These are phyloP conservation scores for Paraleonurus japonicus DNA, from an alignment of 257 asterid genomes.

Conservation along the genomic window DNA sequence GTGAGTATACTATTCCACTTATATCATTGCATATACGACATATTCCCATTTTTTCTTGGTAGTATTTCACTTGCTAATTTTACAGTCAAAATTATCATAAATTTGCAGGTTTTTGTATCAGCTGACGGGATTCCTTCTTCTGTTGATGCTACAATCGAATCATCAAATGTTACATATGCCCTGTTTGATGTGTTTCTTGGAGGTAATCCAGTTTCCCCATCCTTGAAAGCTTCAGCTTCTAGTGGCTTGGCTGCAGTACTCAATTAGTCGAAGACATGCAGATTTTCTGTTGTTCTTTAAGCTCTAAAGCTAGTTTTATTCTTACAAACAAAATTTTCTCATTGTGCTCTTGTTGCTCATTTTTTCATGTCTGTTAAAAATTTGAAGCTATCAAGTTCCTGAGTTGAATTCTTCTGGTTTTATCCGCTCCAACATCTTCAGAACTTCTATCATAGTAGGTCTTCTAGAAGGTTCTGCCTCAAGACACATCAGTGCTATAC, in stretches of 20 bases:
- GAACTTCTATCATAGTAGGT: constrained; percentile 78
- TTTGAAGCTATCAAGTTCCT: constrained; percentile 23
- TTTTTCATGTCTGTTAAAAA: background rate
- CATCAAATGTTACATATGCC: constrained; percentile 67
- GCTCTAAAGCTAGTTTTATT: constrained; percentile 21
- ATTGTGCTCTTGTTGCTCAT: background rate
- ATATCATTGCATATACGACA: background rate
- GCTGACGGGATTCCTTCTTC: constrained; percentile 60
- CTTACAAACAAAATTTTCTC: background rate
- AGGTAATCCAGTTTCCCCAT: constrained; percentile 71
- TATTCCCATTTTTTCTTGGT: background rate
- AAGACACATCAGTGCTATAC: constrained; percentile 67
- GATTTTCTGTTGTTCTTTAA: constrained; percentile 1
- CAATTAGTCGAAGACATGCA: constrained; percentile 29
- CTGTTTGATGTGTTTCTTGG: constrained; percentile 88
- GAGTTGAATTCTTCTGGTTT: constrained; percentile 29
- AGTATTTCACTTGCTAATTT: background rate
- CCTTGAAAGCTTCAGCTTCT: constrained; percentile 69
- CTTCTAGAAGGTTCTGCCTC: constrained; percentile 73
- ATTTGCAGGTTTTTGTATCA: constrained; percentile 64
- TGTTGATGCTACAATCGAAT: constrained; percentile 72
- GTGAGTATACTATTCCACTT: constrained; percentile 43
- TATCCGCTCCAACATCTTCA: constrained; percentile 67
- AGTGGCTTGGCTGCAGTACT: constrained; percentile 62
- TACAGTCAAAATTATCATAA: background rate